A percentile compares a stretch with the other conserved stretches of the same genome.
phyloP scores from a whole-genome alignment of 371 early-diverging fungal species.

The Fennellomyces sp. region DNA sequence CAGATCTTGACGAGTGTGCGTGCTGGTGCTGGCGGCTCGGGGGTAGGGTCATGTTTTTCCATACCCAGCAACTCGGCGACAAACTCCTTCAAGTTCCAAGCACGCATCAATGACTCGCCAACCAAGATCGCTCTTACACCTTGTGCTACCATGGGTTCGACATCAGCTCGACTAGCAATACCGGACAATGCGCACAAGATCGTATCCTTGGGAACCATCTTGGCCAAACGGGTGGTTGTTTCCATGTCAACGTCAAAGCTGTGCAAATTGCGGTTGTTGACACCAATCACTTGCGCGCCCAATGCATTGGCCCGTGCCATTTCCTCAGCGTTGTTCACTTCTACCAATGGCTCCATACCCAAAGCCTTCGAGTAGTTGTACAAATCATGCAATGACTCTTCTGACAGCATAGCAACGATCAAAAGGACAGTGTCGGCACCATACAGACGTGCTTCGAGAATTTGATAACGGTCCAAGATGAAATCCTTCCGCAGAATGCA shows the following conservation, averaged over 20 bases:
- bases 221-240: constrained; percentile 78
- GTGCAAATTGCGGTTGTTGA: constrained; percentile 96
- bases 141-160: constrained; percentile 72
- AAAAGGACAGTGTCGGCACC: constrained; percentile 94
- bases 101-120: constrained; percentile 95
- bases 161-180: constrained; percentile 84
- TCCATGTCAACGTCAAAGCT: constrained; percentile 93
- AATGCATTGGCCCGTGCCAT: constrained; percentile 83
- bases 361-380: constrained; percentile 73
- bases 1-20: constrained; percentile 84
- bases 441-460: constrained; percentile 87
- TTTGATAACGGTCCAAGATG: constrained; percentile 94
- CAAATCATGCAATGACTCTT: constrained; percentile 64
- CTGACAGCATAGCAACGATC: constrained; percentile 94
- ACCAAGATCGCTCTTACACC: constrained; percentile 89
- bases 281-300: constrained; percentile 91
- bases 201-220: constrained; percentile 73
- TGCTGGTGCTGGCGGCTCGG: constrained; percentile 1
- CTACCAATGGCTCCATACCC: constrained; percentile 98
- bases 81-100: constrained; percentile 73
- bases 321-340: constrained; percentile 91
- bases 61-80: constrained; percentile 69
- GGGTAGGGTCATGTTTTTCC: constrained; percentile 24
- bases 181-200: constrained; percentile 91
- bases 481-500: constrained; percentile 96